Evolutionary conservation across 2,329 filamentous ascomycete species (phyloP).

Genomic region (Aspergillus novoparasiticus): DNA sequence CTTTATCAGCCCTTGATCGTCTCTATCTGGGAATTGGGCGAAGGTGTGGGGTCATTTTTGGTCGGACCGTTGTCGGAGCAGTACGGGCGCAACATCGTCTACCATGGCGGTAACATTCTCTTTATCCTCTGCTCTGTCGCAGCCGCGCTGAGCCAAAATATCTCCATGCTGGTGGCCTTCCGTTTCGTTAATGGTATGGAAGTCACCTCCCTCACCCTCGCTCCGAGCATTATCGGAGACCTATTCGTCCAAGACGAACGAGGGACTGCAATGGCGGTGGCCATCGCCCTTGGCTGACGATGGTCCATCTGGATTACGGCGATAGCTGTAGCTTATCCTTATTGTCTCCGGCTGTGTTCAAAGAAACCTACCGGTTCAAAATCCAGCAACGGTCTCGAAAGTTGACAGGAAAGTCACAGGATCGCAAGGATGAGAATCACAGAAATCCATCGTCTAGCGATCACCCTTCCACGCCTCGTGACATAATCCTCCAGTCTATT

Average conservation of each 20-base stretch:
- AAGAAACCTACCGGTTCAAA: not conserved
- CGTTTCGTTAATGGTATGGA: not conserved
- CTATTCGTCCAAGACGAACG: not conserved
- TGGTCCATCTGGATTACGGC: not conserved
- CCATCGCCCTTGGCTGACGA: not conserved
- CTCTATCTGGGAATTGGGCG: not conserved
- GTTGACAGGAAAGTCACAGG: too few relatives aligned
- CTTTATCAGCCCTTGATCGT: not conserved
- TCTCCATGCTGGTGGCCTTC: not conserved
- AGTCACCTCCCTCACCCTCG: not conserved
- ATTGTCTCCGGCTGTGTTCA: not conserved
- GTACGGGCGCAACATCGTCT: not conserved
- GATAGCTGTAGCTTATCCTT: not conserved
- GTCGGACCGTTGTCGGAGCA: not conserved
- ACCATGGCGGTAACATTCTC: not conserved
- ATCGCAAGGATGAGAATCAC: not conserved
- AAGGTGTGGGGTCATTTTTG: not conserved
- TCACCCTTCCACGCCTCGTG: too few relatives aligned
- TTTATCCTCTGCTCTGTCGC: not conserved
- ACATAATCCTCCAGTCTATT: not conserved
- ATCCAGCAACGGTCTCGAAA: not conserved
- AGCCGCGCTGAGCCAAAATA: not conserved
- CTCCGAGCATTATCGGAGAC: not conserved
- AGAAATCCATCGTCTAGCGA: not conserved
- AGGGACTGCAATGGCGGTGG: not conserved